Conservation (phyloP, 805 yeast species). For the Metschnikowia bowlesiae region DNA sequence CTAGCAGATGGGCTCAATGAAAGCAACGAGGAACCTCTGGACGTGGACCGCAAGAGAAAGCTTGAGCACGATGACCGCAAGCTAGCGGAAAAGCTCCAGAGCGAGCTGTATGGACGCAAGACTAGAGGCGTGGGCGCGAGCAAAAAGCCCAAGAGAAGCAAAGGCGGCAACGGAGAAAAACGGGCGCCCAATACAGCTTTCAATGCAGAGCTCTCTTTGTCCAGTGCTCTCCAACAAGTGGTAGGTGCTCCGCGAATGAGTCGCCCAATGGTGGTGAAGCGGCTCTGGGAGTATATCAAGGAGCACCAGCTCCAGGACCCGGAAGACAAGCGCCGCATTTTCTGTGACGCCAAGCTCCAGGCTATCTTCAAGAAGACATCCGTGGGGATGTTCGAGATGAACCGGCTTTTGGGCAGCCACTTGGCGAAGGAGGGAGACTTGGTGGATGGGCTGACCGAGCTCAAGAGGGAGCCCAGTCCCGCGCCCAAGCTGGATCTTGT, state of each 20-base stretch:
- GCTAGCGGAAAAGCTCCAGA: slow-evolving; percentile 48
- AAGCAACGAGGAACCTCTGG: slow-evolving; percentile 6
- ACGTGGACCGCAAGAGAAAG: not conserved
- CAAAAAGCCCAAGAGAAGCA: slow-evolving; percentile 34
- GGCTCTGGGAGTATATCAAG: slow-evolving; percentile 68
- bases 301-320: slow-evolving; percentile 62
- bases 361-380: slow-evolving; percentile 56
- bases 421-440: slow-evolving; percentile 25
- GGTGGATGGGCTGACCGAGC: not conserved
- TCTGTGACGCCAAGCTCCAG: slow-evolving; percentile 56
- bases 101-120: not conserved
- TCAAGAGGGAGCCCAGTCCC: not conserved
- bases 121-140: slow-evolving; percentile 9
- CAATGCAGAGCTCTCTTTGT: slow-evolving; percentile 44
- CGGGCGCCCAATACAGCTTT: slow-evolving; percentile 32
- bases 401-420: slow-evolving; percentile 51
- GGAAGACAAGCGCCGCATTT: slow-evolving; percentile 55
- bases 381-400: slow-evolving; percentile 56
- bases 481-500: not conserved
- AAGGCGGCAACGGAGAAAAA: not conserved
- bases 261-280: slow-evolving; percentile 67
- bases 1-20: slow-evolving; percentile 34
- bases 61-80: slow-evolving; percentile 44
- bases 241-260: slow-evolving; percentile 44
- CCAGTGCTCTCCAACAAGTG: slow-evolving; percentile 48